Evolutionary conservation across 331 rosid species (phyloP).

Genomic region (Erythrophleum ivorense): DNA sequence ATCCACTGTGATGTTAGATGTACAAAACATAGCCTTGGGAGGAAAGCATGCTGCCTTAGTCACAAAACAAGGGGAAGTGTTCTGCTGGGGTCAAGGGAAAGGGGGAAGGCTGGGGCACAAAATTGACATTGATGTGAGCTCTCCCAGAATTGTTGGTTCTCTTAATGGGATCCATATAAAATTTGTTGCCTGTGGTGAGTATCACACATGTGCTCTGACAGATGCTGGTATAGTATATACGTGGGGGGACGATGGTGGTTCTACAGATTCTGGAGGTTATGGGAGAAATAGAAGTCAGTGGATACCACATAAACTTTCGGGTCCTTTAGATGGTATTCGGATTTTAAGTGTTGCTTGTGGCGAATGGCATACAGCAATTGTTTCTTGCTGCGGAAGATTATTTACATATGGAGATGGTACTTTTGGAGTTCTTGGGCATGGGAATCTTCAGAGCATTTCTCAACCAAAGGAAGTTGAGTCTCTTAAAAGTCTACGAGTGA

Average conservation of each 20-base stretch:
- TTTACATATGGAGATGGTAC: constrained; percentile 91
- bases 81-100: constrained; percentile 84
- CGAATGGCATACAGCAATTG: constrained; percentile 86
- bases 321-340: constrained; percentile 60
- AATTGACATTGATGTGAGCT: constrained; percentile 60
- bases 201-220: constrained; percentile 83
- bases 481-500: constrained; percentile 65
- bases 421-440: constrained; percentile 93
- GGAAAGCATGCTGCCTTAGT: constrained; percentile 82
- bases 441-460: constrained; percentile 55
- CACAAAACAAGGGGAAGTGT: constrained; percentile 86
- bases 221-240: constrained; percentile 71
- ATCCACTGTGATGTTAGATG: constrained; percentile 69
- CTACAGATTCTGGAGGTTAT: constrained; percentile 48
- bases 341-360: constrained; percentile 76
- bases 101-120: constrained; percentile 80
- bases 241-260: constrained; percentile 71
- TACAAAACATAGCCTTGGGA: constrained; percentile 69
- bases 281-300: constrained; percentile 60
- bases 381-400: constrained; percentile 68
- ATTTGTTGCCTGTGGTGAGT: constrained; percentile 70
- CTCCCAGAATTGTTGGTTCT: constrained; percentile 74
- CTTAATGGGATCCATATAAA: constrained; percentile 59
- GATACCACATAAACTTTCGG: constrained; percentile 68
- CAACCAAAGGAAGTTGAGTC: constrained; percentile 84